phyloP scores from a whole-genome alignment of 306 rosid species.

The Quercus bicolor region DNA sequence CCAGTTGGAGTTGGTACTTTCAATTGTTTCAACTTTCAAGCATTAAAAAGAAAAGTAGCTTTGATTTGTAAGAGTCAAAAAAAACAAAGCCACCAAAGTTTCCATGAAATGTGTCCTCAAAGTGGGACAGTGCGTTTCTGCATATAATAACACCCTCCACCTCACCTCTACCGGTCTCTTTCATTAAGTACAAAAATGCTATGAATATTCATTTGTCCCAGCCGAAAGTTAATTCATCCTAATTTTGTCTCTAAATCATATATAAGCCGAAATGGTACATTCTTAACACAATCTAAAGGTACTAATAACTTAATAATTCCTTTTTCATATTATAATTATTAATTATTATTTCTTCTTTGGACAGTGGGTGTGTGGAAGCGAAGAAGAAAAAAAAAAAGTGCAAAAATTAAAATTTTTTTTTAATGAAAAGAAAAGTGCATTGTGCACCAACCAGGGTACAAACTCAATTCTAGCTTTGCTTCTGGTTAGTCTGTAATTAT shows the following conservation, averaged over 20 bases:
- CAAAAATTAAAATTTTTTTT: too few species aligned
- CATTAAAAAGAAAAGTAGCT: neutral
- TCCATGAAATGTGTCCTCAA: constrained; percentile 20
- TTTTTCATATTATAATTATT: neutral
- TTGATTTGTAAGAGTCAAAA: constrained; percentile 5
- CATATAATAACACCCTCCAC: constrained; percentile 24
- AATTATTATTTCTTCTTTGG: neutral
- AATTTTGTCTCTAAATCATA: constrained; percentile 8
- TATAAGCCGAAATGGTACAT: neutral
- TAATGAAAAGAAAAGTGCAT: neutral
- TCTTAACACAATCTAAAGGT: neutral
- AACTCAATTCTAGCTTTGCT: neutral
- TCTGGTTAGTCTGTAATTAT: neutral
- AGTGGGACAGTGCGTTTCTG: constrained; percentile 33
- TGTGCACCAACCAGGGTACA: constrained; percentile 4
- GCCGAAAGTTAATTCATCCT: constrained; percentile 26
- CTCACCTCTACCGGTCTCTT: constrained; percentile 13
- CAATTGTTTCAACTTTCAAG: neutral
- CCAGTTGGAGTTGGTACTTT: neutral
- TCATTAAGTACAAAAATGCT: constrained; percentile 5
- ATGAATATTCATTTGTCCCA: constrained; percentile 15
- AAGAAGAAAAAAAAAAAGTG: neutral
- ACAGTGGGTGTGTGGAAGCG: neutral
- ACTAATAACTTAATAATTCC: neutral
- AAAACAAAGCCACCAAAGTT: constrained; percentile 17